Percentiles rank a stretch among this genome's conserved stretches.
Conservation (phyloP, 1,284 basidiomycete species). For the Cutaneotrichosporon curvatum region DNA sequence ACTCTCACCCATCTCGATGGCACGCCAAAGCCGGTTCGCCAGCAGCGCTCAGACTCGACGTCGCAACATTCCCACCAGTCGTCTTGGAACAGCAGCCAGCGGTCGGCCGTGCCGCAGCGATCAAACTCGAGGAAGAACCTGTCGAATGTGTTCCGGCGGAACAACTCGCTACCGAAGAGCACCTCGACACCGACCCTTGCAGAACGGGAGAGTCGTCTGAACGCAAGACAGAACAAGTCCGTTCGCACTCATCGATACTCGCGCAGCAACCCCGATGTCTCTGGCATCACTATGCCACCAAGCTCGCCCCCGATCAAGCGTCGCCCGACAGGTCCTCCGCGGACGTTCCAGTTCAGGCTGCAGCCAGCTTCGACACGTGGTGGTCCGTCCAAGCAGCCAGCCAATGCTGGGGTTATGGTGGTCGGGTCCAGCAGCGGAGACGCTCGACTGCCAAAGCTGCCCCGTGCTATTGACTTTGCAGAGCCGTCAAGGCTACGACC, state of each 20-base stretch:
- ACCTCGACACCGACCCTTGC: constrained; percentile 3
- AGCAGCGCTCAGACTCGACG: background rate
- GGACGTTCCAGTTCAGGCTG: constrained; percentile 12
- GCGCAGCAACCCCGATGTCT: constrained; percentile 7
- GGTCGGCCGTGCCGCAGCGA: too few species aligned
- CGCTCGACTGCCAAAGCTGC: background rate
- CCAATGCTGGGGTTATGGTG: background rate
- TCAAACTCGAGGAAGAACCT: too few species aligned
- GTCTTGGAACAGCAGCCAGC: too few species aligned
- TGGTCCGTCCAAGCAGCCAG: too few species aligned
- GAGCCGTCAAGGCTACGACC: background rate
- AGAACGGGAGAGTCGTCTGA: background rate
- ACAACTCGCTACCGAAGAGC: constrained; percentile 4
- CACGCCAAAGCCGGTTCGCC: background rate
- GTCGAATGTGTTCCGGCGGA: background rate
- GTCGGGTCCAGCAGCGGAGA: background rate
- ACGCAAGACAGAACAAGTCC: constrained; percentile 1
- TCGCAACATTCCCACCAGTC: background rate
- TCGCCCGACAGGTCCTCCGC: constrained; percentile 11
- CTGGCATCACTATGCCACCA: background rate
- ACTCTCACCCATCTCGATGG: background rate
- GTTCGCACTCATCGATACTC: background rate
- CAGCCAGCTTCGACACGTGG: background rate
- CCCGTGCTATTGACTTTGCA: constrained; percentile 12
- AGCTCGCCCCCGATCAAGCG: background rate